Base-by-base conservation (phyloP, 2,329 filamentous ascomycete species). In the Aspergillus nomiae region DNA sequence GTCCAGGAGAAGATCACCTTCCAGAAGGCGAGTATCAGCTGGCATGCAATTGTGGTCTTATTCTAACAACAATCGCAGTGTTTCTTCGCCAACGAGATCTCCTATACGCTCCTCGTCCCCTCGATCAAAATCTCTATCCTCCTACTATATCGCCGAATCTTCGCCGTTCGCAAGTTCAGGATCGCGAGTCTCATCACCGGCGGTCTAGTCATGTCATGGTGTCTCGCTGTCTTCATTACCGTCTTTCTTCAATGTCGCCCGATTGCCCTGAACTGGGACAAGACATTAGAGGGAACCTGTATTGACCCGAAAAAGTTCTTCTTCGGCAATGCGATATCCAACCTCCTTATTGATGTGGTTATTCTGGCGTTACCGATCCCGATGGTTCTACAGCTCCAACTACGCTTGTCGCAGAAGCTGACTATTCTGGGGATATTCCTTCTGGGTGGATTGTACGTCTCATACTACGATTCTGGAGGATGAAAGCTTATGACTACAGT, bases 31-130 rank as follows among this genome's bases (percentile, higher is more conserved):
- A 30, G 19, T 16, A 16, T 36, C 5, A 2, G 6, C 34, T 5
- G 12, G 14, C 14, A 7, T 36, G 5, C 41, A 46, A 12, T 19
- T 14, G 45, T 2, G 12, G 3, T 48, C 16, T 5, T 3, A 26
- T 1, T 43, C 21, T 58, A 58, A 48, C 45, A 28, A 24, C 7
- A 10, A 19, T 28, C 12, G 8, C 32, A 59, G 56, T 51, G 56
- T 51, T 59, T 59, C 45, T 51, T 59, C 32, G 56, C 56, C 21
- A 59, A 59, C 45, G 56, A 59, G 28, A 59, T 59, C 45, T 51
- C 56, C 4, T 51, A 51, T 1, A 59, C 56, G 8, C 45, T 59
- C 45, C 56, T 59, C 4, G 12, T 59, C 30, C 56, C 56, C 14
- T 50, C 56, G 1, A 59, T 59, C 56, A 59, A 50, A 51, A 38